Evolutionary conservation across 768 basidiomycete genomes (phyloP), one percentile per base, ranked within the genome.

Genomic region (Xerocomus potaroensis): DNA sequence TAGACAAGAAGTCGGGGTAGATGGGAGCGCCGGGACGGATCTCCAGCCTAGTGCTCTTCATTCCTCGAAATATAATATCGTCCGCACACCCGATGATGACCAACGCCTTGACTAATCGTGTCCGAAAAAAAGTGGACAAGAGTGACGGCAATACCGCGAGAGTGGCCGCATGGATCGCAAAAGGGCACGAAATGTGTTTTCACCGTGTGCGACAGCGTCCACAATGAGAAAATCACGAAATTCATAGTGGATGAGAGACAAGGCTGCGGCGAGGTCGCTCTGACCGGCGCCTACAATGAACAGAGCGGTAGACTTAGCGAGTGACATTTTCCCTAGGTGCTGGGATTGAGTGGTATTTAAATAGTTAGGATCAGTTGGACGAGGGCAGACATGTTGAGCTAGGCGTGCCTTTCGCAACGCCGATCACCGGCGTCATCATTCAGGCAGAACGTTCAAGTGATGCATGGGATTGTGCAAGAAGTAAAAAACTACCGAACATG

Each of bases 251-350:
- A 66, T 53, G 2, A 80, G 71, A 18, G 77, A 71, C n/a, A 78
- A 51, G 16, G 78, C 77, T 35, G 68, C 53, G 3, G 74, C 64
- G 22, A 80, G 69, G 19, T 78, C 78, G 0, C 68, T 58, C 8
- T 78, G 78, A 15, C 78, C 78, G 12, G 74, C 75, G 5, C 77
- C 78, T n/a, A 80, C 71, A 23, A 80, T 68, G 43, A 80, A 70
- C 34, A 79, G 55, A 29, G 70, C 70, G 8, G 73, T 72, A 33
- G 46, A 58, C 4, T 56, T 40, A 2, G 72, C 71, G 21, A 73
- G 54, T 5, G 69, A 57, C 57, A 58, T 58, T 41, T 26, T 26
- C 2, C 23, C 26, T 6, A 10, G 10, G 10, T 6, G 6, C 26
- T 27, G n/a, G n/a, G n/a, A n/a, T n/a, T n/a, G n/a, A n/a, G 26